Conservation (phyloP, 768 basidiomycete genomes). For the Tricholoma sp. region DNA sequence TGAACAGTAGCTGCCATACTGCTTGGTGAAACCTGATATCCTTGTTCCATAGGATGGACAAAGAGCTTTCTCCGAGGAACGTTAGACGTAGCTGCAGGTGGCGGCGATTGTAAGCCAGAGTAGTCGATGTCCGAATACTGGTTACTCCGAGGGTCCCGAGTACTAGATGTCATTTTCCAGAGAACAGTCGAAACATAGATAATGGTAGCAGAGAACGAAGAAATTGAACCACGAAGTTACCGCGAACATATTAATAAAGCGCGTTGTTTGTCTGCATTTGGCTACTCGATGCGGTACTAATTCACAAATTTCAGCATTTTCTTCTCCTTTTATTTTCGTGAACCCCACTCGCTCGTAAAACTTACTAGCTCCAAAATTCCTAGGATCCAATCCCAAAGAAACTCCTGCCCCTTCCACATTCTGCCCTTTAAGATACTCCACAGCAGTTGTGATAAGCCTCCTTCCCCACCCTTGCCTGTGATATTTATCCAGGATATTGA, state of each 20-base stretch:
- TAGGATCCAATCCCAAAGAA: constrained; percentile 66
- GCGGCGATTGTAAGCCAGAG: not conserved
- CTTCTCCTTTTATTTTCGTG: constrained; percentile 46
- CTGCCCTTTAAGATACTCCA: constrained; percentile 47
- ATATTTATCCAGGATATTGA: constrained; percentile 62
- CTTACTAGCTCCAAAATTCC: constrained; percentile 51
- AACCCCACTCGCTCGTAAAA: constrained; percentile 69
- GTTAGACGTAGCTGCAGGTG: not conserved
- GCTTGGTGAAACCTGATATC: not conserved
- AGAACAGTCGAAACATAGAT: not conserved
- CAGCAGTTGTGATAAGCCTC: constrained; percentile 50
- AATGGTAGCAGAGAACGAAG: too few species aligned
- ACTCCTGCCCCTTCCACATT: constrained; percentile 39
- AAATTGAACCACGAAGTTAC: not conserved
- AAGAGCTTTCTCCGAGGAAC: constrained; percentile 1
- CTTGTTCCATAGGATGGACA: not conserved
- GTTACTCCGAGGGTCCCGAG: not conserved
- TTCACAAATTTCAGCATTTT: constrained; percentile 42
- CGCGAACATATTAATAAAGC: not conserved
- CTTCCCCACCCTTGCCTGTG: constrained; percentile 71
- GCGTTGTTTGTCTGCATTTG: constrained; percentile 9
- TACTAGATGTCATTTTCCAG: not conserved
- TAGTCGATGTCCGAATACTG: not conserved
- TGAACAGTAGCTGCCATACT: constrained; percentile 3
- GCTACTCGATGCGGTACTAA: constrained; percentile 17